phyloP scores from a whole-genome alignment of 768 basidiomycete species.

The Calocera cornea region DNA sequence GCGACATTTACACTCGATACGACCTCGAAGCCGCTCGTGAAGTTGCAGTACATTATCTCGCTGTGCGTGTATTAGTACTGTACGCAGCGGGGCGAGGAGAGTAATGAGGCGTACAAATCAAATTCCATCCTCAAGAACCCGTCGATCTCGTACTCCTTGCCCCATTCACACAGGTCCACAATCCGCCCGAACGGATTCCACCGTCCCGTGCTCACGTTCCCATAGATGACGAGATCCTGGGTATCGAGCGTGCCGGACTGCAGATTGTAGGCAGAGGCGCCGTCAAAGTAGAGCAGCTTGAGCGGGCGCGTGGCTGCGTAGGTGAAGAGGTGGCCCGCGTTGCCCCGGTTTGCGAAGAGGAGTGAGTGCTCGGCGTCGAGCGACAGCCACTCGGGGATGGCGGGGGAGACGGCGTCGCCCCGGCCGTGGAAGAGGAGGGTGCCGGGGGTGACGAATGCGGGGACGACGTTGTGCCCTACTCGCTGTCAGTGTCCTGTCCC shows the following conservation, averaged over 20 bases:
- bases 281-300: constrained; percentile 11
- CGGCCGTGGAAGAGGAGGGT: constrained; percentile 10
- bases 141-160: constrained; percentile 29
- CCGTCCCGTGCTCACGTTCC: constrained; percentile 5
- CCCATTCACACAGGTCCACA: constrained; percentile 33
- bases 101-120: constrained; percentile 6
- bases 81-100: constrained; percentile 11
- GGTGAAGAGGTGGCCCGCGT: neutral
- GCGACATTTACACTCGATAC: neutral
- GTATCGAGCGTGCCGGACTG: constrained; percentile 7
- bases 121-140: constrained; percentile 32
- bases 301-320: constrained; percentile 6
- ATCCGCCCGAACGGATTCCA: constrained; percentile 28
- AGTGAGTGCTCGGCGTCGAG: constrained; percentile 12
- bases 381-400: constrained; percentile 9
- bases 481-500: neutral
- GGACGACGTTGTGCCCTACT: constrained; percentile 9
- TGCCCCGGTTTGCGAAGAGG: neutral
- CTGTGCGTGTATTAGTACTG: neutral
- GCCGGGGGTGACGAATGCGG: constrained; percentile 6
- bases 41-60: neutral
- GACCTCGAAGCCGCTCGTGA: neutral
- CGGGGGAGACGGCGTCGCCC: neutral
- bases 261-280: constrained; percentile 7
- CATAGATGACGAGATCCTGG: constrained; percentile 7